phyloP scores from a whole-genome alignment of 208 protist species.

The Acanthamoeba sp. region DNA sequence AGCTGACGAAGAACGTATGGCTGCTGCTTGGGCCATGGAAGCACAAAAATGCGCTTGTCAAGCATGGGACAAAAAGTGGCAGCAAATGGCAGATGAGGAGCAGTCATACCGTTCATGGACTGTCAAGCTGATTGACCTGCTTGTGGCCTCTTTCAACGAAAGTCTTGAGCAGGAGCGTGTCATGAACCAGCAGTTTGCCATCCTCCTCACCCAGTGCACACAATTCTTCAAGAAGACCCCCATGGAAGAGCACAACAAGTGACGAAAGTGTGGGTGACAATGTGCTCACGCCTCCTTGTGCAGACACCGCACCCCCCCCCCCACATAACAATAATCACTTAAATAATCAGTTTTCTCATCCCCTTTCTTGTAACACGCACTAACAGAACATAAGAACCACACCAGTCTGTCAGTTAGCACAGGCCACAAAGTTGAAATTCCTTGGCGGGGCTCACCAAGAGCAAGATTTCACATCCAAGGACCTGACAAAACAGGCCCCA shows the following conservation, averaged over 20 bases:
- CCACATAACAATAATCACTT: background rate
- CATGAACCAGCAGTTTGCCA: slow-evolving; percentile 18
- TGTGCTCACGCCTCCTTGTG: background rate
- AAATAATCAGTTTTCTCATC: background rate
- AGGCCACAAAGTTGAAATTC: background rate
- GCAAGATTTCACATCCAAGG: background rate
- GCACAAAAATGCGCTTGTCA: background rate
- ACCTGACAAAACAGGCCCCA: background rate
- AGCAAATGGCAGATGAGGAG: slow-evolving; percentile 8
- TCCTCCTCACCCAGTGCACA: slow-evolving; percentile 14
- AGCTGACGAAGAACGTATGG: slow-evolving; percentile 15
- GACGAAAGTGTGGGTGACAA: background rate
- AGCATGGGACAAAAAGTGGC: no score
- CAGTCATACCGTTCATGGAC: slow-evolving; percentile 11
- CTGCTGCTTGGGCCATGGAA: background rate
- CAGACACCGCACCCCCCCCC: background rate
- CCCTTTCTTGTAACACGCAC: background rate
- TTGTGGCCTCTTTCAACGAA: slow-evolving; percentile 28
- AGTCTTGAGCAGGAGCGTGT: slow-evolving; percentile 1
- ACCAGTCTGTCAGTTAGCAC: background rate
- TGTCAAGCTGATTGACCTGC: slow-evolving; percentile 20
- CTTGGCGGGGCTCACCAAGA: background rate
- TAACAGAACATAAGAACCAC: slow-evolving; percentile 24
- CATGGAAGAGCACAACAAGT: no score
- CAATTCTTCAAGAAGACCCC: background rate